Evolutionary conservation across 2,329 filamentous ascomycete species (phyloP).

Genomic region (Leptographium wingfieldii): DNA sequence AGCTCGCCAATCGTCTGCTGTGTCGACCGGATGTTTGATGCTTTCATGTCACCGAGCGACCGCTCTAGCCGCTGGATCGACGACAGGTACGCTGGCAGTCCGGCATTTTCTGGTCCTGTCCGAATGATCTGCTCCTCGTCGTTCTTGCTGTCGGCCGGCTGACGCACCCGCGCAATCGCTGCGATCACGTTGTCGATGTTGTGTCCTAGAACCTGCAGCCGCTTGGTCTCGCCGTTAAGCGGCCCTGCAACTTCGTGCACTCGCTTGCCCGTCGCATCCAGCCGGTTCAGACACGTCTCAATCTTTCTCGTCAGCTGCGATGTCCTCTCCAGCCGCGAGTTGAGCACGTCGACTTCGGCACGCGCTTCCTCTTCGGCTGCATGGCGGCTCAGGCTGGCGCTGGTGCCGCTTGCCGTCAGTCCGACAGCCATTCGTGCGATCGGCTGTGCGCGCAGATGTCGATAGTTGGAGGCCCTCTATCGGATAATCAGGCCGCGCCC

Average conservation of each 20-base stretch:
- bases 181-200: constrained; percentile 81
- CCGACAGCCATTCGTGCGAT: constrained; percentile 36
- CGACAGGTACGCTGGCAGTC: constrained; percentile 71
- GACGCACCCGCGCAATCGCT: constrained; percentile 77
- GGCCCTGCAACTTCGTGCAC: constrained; percentile 88
- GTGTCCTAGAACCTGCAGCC: constrained; percentile 71
- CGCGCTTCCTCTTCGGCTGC: constrained; percentile 53
- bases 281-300: constrained; percentile 67
- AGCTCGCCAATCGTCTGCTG: constrained; percentile 79
- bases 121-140: constrained; percentile 87
- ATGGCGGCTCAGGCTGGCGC: constrained; percentile 24
- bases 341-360: constrained; percentile 58
- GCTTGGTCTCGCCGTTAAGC: constrained; percentile 83
- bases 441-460: neutral
- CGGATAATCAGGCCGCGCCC: neutral
- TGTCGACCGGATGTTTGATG: constrained; percentile 84
- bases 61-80: constrained; percentile 82
- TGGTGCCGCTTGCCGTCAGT: constrained; percentile 19
- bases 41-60: constrained; percentile 70
- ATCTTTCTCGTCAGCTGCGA: constrained; percentile 92
- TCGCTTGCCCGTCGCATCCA: constrained; percentile 80
- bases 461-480: neutral
- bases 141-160: constrained; percentile 85
- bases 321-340: constrained; percentile 76
- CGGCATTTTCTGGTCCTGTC: constrained; percentile 70